Evolutionary conservation across 2,329 filamentous ascomycete genomes (phyloP), one percentile per base, ranked within the genome.

Genomic region (Phialemoniopsis sp.): DNA sequence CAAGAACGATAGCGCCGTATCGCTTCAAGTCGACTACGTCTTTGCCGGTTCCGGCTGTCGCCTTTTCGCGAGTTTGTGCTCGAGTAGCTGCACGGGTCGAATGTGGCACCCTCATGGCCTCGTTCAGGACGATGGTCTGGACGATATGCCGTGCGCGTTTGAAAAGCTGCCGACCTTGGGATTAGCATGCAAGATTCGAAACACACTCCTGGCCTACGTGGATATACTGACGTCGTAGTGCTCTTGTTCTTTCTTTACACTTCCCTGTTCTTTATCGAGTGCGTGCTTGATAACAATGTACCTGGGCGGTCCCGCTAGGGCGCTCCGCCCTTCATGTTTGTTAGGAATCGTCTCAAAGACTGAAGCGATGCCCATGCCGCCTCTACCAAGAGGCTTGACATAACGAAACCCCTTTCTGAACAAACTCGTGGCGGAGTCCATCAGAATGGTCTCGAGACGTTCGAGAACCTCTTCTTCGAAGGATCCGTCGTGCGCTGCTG

Each of bases 201-300:
- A n/a, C n/a, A n/a, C n/a, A n/a, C n/a, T n/a, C n/a, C n/a, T n/a
- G n/a, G n/a, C n/a, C n/a, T n/a, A n/a, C n/a, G n/a, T n/a, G n/a
- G n/a, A n/a, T n/a, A n/a, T n/a, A n/a, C n/a, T n/a, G n/a, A n/a
- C n/a, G n/a, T n/a, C n/a, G n/a, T n/a, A n/a, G n/a, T n/a, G n/a
- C n/a, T n/a, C n/a, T n/a, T n/a, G n/a, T n/a, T n/a, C n/a, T 2
- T 8, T 2, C 8, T 12, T 46, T 32, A 4, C 4, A 31, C 2
- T 30, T 7, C 6, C 29, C 40, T 9, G 4, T 7, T 10, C 14
- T 5, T 16, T n/a, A 1, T 8, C 3, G 13, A 34, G 29, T 2
- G 42, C 32, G 7, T 45, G 30, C 37, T 49, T 49, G 42, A 39
- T 42, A 1, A 46, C 43, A 13, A 37, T 36, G 36, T 46, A 42